Conservation (phyloP, 805 yeast species). For the Saccharomycopsis fermentans region DNA sequence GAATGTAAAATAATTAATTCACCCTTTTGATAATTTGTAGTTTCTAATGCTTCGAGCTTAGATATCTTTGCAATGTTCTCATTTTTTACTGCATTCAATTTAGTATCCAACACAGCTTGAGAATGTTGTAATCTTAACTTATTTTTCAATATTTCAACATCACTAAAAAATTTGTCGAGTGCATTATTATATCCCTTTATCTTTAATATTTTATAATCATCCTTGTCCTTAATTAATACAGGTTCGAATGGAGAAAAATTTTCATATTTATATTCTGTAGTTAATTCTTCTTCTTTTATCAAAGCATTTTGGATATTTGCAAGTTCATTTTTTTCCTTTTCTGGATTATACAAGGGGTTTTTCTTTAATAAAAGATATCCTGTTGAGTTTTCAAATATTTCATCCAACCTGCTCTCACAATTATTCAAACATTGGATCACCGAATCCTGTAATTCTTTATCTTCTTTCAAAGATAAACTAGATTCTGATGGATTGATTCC, state of each 20-base stretch:
- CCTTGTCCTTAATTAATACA: slow-evolving; percentile 27
- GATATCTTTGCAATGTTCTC: slow-evolving; percentile 67
- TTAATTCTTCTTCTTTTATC: slow-evolving; percentile 26
- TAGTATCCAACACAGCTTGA: slow-evolving; percentile 62
- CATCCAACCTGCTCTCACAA: slow-evolving; percentile 36
- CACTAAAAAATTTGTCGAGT: slow-evolving; percentile 74
- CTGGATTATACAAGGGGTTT: slow-evolving; percentile 40
- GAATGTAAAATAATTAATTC: slow-evolving; percentile 62
- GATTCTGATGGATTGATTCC: slow-evolving; percentile 39
- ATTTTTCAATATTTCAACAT: slow-evolving; percentile 72
- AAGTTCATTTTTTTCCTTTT: slow-evolving; percentile 24
- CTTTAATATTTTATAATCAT: slow-evolving; percentile 30
- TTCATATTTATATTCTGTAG: slow-evolving; percentile 38
- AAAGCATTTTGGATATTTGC: slow-evolving; percentile 12
- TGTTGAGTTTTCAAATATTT: slow-evolving; percentile 30
- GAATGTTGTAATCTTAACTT: slow-evolving; percentile 67
- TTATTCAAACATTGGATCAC: slow-evolving; percentile 35
- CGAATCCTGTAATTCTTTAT: slow-evolving; percentile 22
- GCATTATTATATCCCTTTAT: slow-evolving; percentile 68
- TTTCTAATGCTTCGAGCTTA: slow-evolving; percentile 53
- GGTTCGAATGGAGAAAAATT: slow-evolving; percentile 66
- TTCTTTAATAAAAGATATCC: slow-evolving; percentile 60
- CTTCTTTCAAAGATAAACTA: slow-evolving; percentile 26
- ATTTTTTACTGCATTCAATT: slow-evolving; percentile 61
- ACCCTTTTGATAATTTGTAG: slow-evolving; percentile 56